These are phyloP conservation scores for Leptographium lundbergii DNA, from an alignment of 2,329 filamentous ascomycete genomes.

Conservation along the genomic window DNA sequence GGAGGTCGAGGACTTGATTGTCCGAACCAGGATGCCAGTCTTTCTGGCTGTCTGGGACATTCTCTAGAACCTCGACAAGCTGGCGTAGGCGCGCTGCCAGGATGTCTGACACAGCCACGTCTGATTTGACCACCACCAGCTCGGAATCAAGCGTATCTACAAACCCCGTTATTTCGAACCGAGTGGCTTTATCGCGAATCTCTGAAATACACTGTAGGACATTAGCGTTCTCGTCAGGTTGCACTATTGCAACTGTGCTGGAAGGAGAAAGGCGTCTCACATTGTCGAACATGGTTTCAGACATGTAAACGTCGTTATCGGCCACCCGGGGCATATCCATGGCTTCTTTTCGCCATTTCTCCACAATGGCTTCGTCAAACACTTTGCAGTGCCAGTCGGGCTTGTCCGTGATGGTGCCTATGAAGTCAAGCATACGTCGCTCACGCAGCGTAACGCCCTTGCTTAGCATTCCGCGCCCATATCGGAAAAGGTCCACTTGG, in stretches of 20 bases:
- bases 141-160: conserved; percentile 29
- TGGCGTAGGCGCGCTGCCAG: conserved; percentile 21
- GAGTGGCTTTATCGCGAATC: conserved; percentile 34
- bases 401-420: conserved; percentile 25
- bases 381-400: conserved; percentile 23
- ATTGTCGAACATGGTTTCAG: conserved; percentile 8
- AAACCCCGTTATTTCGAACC: conserved; percentile 26
- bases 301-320: conserved; percentile 7
- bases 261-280: background rate
- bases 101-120: conserved; percentile 25
- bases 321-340: background rate
- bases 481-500: conserved; percentile 1
- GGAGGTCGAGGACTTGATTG: conserved; percentile 40
- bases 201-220: conserved; percentile 26
- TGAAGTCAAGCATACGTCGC: conserved; percentile 21
- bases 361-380: conserved; percentile 20
- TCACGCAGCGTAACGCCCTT: conserved; percentile 15
- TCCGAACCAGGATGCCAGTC: conserved; percentile 46
- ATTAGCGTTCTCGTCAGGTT: background rate
- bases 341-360: conserved; percentile 21
- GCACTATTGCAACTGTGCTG: background rate
- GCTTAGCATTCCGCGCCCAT: background rate
- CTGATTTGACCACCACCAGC: conserved; percentile 37
- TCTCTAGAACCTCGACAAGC: conserved; percentile 29
- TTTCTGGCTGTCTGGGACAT: conserved; percentile 19